phyloP scores from a whole-genome alignment of 2,329 filamentous ascomycete genomes.

The Xylaria digitata region DNA sequence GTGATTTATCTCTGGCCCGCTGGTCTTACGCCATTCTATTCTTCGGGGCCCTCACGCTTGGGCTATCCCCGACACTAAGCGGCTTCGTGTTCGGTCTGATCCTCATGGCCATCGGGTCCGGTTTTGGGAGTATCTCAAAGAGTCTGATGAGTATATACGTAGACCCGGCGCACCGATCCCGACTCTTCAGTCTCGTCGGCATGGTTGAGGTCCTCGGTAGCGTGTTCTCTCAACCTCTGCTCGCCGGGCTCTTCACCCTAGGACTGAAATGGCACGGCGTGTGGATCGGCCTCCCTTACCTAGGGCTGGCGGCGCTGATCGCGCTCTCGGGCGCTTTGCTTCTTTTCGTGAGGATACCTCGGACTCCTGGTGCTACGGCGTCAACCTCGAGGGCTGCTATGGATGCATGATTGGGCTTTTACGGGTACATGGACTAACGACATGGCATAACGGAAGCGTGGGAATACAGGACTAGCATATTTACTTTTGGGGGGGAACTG shows the following conservation, averaged over 20 bases:
- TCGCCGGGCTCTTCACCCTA: conserved; percentile 49
- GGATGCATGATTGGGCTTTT: conserved; percentile 18
- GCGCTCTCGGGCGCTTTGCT: conserved; percentile 37
- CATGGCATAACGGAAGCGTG: conserved; percentile 4
- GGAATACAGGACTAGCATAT: conserved; percentile 14
- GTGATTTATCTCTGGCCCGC: conserved; percentile 47
- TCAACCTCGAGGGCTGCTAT: conserved; percentile 9
- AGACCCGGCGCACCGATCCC: conserved; percentile 46
- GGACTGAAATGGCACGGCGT: conserved; percentile 46
- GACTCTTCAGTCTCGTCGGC: conserved; percentile 49
- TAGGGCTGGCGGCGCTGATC: conserved; percentile 42
- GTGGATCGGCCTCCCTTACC: conserved; percentile 51
- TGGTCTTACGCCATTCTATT: conserved; percentile 44
- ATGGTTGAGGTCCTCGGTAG: conserved; percentile 49
- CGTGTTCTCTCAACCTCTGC: conserved; percentile 47
- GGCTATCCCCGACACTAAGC: conserved; percentile 43
- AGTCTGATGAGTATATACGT: conserved; percentile 50
- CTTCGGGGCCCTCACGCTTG: conserved; percentile 44
- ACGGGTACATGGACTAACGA: conserved; percentile 11
- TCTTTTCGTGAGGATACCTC: conserved; percentile 43
- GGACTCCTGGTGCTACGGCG: conserved; percentile 5
- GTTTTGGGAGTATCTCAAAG: conserved; percentile 44
- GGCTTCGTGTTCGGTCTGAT: conserved; percentile 47
- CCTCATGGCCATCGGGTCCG: conserved; percentile 48
- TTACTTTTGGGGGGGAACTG: neutral